Evolutionary conservation across 2,329 filamentous ascomycete genomes (phyloP).

Genomic region (Pseudogymnoascus sp.): DNA sequence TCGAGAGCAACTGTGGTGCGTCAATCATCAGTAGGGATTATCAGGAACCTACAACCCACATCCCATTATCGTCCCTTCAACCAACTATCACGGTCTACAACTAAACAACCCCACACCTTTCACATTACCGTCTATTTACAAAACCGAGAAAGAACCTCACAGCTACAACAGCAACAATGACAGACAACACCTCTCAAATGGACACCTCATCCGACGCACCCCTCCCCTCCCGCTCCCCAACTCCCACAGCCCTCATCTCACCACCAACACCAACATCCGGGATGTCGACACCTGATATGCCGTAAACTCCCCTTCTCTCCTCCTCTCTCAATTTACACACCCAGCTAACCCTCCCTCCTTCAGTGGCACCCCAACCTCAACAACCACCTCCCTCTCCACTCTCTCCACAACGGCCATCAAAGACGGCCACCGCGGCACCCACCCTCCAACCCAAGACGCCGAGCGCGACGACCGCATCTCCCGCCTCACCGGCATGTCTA

Average conservation of each 20-base stretch:
- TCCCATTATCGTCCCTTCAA: not conserved
- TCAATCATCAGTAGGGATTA: not conserved
- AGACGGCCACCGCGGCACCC: constrained; percentile 83
- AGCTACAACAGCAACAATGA: constrained; percentile 8
- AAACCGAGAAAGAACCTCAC: not conserved
- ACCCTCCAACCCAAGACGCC: constrained; percentile 64
- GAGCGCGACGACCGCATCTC: constrained; percentile 94
- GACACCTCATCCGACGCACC: constrained; percentile 66
- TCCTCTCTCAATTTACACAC: constrained; percentile 10
- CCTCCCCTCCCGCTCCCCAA: constrained; percentile 76
- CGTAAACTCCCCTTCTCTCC: constrained; percentile 49
- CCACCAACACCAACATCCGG: not conserved
- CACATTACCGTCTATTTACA: not conserved
- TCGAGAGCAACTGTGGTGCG: not conserved
- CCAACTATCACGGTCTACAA: not conserved
- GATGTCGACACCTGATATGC: constrained; percentile 54
- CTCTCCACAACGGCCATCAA: constrained; percentile 94
- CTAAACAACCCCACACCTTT: not conserved
- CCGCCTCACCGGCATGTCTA: constrained; percentile 75
- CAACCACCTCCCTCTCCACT: constrained; percentile 83
- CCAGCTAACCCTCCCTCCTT: constrained; percentile 15
- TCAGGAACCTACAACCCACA: not conserved
- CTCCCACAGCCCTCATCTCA: constrained; percentile 29
- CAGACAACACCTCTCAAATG: constrained; percentile 52
- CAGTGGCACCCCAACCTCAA: constrained; percentile 87